Percentiles rank a stretch among this genome's conserved stretches.
phyloP scores from a whole-genome alignment of 345 rosid genomes.

The Gossypium raimondii region DNA sequence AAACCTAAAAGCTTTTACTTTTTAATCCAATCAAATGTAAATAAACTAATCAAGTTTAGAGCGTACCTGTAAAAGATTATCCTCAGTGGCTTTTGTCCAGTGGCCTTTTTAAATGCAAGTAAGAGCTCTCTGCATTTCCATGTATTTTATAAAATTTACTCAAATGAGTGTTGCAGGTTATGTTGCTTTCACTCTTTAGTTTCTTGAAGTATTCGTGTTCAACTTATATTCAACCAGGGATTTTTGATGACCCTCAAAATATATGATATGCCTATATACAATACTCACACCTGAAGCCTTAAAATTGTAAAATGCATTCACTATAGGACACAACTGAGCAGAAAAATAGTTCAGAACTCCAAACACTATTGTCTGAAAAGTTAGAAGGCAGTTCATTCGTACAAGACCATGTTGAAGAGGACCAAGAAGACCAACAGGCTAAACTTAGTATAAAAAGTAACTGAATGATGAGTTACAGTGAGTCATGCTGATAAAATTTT shows the following conservation, averaged over 20 bases:
- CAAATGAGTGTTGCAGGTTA: background rate
- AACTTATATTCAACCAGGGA: background rate
- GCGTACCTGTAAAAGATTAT: constrained; percentile 39
- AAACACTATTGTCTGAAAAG: background rate
- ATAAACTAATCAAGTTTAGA: background rate
- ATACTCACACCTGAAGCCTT: background rate
- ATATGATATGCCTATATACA: background rate
- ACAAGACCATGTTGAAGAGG: background rate
- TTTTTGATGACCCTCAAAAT: background rate
- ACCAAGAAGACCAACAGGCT: background rate
- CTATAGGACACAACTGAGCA: background rate
- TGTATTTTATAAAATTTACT: background rate
- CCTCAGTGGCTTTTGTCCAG: constrained; percentile 38
- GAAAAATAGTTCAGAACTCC: background rate
- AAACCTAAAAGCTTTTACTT: background rate
- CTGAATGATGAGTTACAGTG: background rate
- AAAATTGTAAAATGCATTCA: background rate
- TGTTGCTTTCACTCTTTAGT: background rate
- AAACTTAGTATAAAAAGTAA: background rate
- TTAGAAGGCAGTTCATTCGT: background rate
- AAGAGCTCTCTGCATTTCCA: constrained; percentile 33
- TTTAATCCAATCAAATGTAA: background rate
- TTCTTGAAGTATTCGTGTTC: background rate
- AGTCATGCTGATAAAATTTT: background rate
- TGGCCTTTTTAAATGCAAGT: constrained; percentile 35